Percentiles rank a stretch among this genome's conserved stretches.
These are phyloP conservation scores for Taxillus chinensis DNA, from an alignment of 164 flowering plant species.

Conservation along the genomic window DNA sequence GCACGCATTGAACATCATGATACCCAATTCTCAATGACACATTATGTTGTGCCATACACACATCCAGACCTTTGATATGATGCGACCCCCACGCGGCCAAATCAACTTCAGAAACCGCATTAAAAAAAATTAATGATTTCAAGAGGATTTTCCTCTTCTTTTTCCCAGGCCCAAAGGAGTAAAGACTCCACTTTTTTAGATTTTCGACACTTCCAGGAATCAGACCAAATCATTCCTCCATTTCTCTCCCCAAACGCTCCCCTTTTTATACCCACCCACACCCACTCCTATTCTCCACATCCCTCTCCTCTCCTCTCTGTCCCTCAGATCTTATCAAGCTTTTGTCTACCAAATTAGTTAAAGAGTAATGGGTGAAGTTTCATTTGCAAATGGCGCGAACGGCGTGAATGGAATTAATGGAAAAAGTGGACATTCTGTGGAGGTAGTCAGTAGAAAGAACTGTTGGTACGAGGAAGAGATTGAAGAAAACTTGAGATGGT, in stretches of 20 bases:
- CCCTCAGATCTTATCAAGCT: neutral
- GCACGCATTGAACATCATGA: neutral
- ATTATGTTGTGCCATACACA: neutral
- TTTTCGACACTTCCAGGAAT: constrained; percentile 9
- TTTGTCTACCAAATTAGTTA: neutral
- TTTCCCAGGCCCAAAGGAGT: neutral
- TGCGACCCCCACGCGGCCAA: constrained; percentile 32
- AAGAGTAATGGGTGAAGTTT: constrained; percentile 48
- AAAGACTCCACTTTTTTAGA: constrained; percentile 10
- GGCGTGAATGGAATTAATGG: constrained; percentile 31
- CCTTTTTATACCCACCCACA: constrained; percentile 2
- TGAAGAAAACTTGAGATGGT: constrained; percentile 74
- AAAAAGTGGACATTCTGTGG: constrained; percentile 16
- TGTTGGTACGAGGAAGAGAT: constrained; percentile 98
- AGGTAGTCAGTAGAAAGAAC: constrained; percentile 54
- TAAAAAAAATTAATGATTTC: no score
- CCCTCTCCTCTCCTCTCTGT: constrained; percentile 3
- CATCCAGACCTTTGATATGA: neutral
- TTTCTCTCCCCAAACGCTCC: constrained; percentile 1
- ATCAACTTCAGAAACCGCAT: constrained; percentile 36
- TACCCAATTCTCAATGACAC: neutral
- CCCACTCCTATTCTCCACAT: constrained; percentile 2
- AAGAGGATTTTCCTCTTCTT: constrained; percentile 26
- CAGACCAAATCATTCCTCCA: constrained; percentile 19
- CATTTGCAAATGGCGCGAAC: constrained; percentile 32